These are phyloP conservation scores for Colletotrichum tamarilloi DNA, from an alignment of 2,329 filamentous ascomycete species.

Conservation along the genomic window DNA sequence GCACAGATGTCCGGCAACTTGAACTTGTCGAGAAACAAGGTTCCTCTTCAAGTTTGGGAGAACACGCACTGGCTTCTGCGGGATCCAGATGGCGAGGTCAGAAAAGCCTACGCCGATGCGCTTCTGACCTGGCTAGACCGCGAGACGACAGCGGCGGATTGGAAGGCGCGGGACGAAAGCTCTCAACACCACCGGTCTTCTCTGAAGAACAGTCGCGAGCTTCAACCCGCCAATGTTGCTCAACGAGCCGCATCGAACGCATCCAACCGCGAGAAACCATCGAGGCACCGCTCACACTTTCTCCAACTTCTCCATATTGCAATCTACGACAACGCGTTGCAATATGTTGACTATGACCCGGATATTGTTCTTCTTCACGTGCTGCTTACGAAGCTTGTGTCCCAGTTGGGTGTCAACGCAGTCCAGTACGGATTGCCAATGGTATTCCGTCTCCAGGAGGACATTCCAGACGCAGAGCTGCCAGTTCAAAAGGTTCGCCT, in stretches of 20 bases:
- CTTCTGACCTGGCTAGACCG: conserved; percentile 84
- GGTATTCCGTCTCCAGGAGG: conserved; percentile 89
- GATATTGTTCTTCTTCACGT: conserved; percentile 84
- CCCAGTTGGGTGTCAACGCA: conserved; percentile 85
- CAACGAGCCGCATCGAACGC: conserved; percentile 77
- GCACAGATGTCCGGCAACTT: conserved; percentile 68
- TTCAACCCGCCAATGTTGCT: conserved; percentile 54
- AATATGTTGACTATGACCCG: conserved; percentile 76
- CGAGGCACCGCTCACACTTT: conserved; percentile 74
- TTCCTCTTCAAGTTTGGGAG: conserved; percentile 90
- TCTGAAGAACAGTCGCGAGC: conserved; percentile 54
- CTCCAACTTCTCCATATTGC: conserved; percentile 85
- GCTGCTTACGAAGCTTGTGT: conserved; percentile 78
- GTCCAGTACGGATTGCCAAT: conserved; percentile 84
- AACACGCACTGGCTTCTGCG: conserved; percentile 94
- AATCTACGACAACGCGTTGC: conserved; percentile 88
- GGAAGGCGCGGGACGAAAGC: conserved; percentile 69
- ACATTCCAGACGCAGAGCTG: conserved; percentile 75
- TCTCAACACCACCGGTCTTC: conserved; percentile 57
- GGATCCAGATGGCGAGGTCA: conserved; percentile 81
- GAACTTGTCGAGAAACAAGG: conserved; percentile 77
- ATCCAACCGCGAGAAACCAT: conserved; percentile 68
- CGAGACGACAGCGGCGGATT: conserved; percentile 78
- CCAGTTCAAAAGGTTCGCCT: conserved; percentile 80
- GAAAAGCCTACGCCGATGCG: conserved; percentile 87